Conservation (phyloP, 148 eudicot genomes). For the Heliamphora exappendiculata region DNA sequence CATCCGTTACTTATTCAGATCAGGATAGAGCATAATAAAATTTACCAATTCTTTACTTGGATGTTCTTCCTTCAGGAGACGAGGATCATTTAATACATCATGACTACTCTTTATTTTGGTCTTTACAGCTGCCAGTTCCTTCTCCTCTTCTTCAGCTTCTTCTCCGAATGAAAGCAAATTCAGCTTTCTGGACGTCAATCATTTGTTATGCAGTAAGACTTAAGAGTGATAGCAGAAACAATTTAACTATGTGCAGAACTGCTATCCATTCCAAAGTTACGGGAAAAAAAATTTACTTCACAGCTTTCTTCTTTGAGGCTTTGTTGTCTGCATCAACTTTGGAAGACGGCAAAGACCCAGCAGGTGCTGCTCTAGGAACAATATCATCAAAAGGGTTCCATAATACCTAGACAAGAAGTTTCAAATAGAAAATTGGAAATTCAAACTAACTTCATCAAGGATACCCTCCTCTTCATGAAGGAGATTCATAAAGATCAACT, state of each 20-base stretch:
- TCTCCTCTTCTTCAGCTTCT: conserved; percentile 98
- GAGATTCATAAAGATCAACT: neutral
- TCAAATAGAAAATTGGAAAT: conserved; percentile 11
- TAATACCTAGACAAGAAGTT: conserved; percentile 47
- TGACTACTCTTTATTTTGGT: conserved; percentile 88
- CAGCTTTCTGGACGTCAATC: conserved; percentile 50
- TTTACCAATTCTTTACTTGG: conserved; percentile 48
- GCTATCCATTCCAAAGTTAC: neutral
- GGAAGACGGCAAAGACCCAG: conserved; percentile 38
- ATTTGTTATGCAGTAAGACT: neutral
- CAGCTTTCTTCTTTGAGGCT: conserved; percentile 64
- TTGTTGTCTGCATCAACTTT: conserved; percentile 34
- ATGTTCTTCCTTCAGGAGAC: conserved; percentile 63
- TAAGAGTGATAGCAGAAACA: conserved; percentile 2
- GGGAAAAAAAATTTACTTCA: conserved; percentile 51
- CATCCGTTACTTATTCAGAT: neutral
- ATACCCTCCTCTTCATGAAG: neutral
- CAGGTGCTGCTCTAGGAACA: conserved; percentile 48
- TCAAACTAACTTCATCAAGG: conserved; percentile 4
- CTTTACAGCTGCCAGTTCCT: conserved; percentile 57
- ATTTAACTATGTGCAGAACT: neutral
- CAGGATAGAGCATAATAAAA: neutral
- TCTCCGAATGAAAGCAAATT: conserved; percentile 97
- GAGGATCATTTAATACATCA: conserved; percentile 95
- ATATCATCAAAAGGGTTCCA: conserved; percentile 99